phyloP scores from a whole-genome alignment of 352 stramenopile genomes.

The Globisporangium yorkense region DNA sequence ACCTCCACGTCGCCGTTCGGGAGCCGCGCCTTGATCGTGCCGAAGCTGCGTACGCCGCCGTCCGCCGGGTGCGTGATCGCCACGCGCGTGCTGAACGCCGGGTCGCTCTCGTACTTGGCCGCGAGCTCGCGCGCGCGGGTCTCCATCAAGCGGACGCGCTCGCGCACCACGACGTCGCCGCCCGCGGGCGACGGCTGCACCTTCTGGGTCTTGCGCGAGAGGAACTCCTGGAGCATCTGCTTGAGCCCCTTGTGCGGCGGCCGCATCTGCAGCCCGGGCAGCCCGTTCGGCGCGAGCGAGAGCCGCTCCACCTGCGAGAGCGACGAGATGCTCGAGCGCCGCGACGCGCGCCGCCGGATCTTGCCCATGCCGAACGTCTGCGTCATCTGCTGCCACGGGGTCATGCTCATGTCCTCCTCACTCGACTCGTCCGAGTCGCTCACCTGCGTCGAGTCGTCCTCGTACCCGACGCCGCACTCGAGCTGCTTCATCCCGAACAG shows the following conservation, averaged over 20 bases:
- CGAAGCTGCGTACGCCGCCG: constrained; percentile 42
- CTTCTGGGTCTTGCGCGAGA: constrained; percentile 62
- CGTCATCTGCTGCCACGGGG: constrained; percentile 82
- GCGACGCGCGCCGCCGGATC: constrained; percentile 23
- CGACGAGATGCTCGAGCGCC: constrained; percentile 56
- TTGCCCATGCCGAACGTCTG: constrained; percentile 78
- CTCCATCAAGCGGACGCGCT: constrained; percentile 32
- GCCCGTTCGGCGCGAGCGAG: constrained; percentile 40
- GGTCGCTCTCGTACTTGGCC: constrained; percentile 8
- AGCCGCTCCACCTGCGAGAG: constrained; percentile 57
- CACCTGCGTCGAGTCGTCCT: constrained; percentile 79
- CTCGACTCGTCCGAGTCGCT: constrained; percentile 76
- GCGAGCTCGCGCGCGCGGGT: constrained; percentile 13
- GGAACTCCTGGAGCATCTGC: constrained; percentile 55
- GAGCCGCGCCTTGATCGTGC: constrained; percentile 45
- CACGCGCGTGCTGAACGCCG: constrained; percentile 29
- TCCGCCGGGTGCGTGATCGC: constrained; percentile 31
- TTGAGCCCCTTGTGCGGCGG: constrained; percentile 51
- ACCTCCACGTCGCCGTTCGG: constrained; percentile 43
- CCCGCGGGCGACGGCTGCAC: constrained; percentile 37
- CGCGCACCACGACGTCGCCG: constrained; percentile 18
- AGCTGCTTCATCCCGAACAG: constrained; percentile 54
- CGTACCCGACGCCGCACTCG: constrained; percentile 68
- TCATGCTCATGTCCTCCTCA: constrained; percentile 75
- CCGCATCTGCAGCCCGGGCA: constrained; percentile 33